These are phyloP conservation scores for Pyrenochaeta sp. DNA, from an alignment of 2,329 filamentous ascomycete genomes.

Conservation along the genomic window DNA sequence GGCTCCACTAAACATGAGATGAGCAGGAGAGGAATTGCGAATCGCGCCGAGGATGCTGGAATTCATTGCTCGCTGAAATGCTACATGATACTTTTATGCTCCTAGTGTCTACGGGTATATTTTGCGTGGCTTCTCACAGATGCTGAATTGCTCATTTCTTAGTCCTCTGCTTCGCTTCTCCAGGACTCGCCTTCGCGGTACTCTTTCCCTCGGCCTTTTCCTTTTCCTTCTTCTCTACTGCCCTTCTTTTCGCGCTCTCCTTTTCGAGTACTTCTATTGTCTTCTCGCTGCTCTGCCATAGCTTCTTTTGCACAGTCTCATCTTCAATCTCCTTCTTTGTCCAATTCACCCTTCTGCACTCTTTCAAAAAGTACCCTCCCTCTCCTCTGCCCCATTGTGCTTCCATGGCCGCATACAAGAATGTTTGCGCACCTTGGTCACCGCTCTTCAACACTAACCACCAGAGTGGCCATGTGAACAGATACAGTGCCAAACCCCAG, in stretches of 20 bases:
- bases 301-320: constrained; percentile 78
- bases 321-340: constrained; percentile 77
- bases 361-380: constrained; percentile 82
- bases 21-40: too few relatives aligned
- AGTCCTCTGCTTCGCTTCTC: constrained; percentile 34
- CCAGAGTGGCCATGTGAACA: constrained; percentile 78
- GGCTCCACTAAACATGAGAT: too few relatives aligned
- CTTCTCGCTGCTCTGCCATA: constrained; percentile 86
- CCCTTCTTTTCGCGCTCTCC: constrained; percentile 71
- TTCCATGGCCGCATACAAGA: constrained; percentile 88
- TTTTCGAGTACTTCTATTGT: constrained; percentile 85
- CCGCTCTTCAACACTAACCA: constrained; percentile 91
- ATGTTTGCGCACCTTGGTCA: constrained; percentile 82
- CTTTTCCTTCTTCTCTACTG: constrained; percentile 63
- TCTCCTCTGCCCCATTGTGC: constrained; percentile 68
- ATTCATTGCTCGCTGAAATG: too few relatives aligned
- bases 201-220: constrained; percentile 39
- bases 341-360: constrained; percentile 80
- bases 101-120: too few relatives aligned
- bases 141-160: constrained; percentile 11
- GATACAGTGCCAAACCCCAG: constrained; percentile 78
- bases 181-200: constrained; percentile 24
- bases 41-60: too few relatives aligned
- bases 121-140: too few relatives aligned
- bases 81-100: too few relatives aligned